Evolutionary conservation across 2,329 filamentous ascomycete species (phyloP), one percentile per base, ranked within the genome.

Genomic region (Dothistroma septosporum): DNA sequence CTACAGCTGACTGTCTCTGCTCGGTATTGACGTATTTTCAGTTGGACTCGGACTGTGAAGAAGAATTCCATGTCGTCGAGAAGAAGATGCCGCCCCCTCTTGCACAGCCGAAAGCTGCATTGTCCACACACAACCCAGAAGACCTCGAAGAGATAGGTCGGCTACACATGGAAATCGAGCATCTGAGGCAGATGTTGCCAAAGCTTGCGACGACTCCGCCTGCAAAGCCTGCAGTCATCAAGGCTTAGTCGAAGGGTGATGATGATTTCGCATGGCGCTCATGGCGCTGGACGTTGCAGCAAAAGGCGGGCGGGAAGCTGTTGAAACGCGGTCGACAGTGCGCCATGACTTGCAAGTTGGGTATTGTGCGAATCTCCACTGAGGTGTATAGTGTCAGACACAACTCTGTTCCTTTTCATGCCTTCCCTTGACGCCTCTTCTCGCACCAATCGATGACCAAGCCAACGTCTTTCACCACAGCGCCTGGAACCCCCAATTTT

Each of bases 391-490:
- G 9, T 44, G 9, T 16, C 14, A 44, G 19, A 44, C 14, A 44
- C 41, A 8, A 9, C 41, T 44, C 41, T 3, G 41, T 44, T 9
- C n/a, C n/a, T 19, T 16, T 44, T 50, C 33, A 53, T 32, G 57
- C 57, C 33, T 59, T 54, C 8, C 58, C 63, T 46, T 69, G 67
- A 32, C 73, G 61, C 63, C 63, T 64, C 48, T 73, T 66, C 14
- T 64, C 69, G 6, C 61, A 79, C 87, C 87, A 91, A 2, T 76
- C 74, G 64, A 91, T 70, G 66, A 91, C 90, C 66, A 87, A 76
- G 5, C 84, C 83, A 7, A 91, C 88, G 70, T 92, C 89, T 75
- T 90, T 89, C 19, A 84, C 83, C 53, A 92, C 80, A 62, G 83
- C 80, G 1, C 80, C 81, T 1, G 86, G 83, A 53, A 90, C 79